Evolutionary conservation across 1,284 basidiomycete genomes (phyloP).

Genomic region (Irpex sp.): DNA sequence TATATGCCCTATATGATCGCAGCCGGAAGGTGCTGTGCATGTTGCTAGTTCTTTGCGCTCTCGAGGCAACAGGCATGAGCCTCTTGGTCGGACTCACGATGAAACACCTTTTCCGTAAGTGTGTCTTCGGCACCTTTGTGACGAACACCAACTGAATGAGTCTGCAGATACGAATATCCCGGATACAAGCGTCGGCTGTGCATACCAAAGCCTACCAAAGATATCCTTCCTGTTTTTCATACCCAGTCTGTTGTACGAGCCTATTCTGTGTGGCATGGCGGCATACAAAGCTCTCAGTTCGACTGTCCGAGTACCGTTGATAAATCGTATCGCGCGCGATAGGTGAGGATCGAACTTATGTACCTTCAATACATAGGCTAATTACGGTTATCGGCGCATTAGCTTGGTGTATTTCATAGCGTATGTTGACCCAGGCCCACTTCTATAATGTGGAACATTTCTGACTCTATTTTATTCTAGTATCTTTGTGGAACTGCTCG

Average conservation of each 20-base stretch:
- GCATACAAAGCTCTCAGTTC: constrained; percentile 18
- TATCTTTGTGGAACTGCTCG: constrained; percentile 20
- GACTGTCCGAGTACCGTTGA: constrained; percentile 2
- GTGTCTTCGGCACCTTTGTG: not conserved
- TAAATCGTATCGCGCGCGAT: constrained; percentile 16
- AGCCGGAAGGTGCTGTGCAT: constrained; percentile 15
- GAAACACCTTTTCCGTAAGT: constrained; percentile 9
- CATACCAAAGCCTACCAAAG: constrained; percentile 19
- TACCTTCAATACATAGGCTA: not conserved
- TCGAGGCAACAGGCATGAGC: constrained; percentile 20
- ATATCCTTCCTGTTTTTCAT: constrained; percentile 25
- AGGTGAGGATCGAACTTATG: constrained; percentile 9
- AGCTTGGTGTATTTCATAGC: constrained; percentile 20
- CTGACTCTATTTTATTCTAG: constrained; percentile 10
- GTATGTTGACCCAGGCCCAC: constrained; percentile 5
- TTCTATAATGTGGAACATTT: not conserved
- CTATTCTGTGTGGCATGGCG: constrained; percentile 23
- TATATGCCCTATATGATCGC: constrained; percentile 24
- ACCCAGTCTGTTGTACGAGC: constrained; percentile 24
- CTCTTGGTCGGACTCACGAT: constrained; percentile 21
- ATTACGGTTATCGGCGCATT: not conserved
- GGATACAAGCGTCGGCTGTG: constrained; percentile 24
- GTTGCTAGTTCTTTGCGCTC: constrained; percentile 14
- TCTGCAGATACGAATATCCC: constrained; percentile 20
- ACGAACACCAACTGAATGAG: not conserved